Conservation (phyloP, 768 basidiomycete genomes). For the Lentinula guzmanii region DNA sequence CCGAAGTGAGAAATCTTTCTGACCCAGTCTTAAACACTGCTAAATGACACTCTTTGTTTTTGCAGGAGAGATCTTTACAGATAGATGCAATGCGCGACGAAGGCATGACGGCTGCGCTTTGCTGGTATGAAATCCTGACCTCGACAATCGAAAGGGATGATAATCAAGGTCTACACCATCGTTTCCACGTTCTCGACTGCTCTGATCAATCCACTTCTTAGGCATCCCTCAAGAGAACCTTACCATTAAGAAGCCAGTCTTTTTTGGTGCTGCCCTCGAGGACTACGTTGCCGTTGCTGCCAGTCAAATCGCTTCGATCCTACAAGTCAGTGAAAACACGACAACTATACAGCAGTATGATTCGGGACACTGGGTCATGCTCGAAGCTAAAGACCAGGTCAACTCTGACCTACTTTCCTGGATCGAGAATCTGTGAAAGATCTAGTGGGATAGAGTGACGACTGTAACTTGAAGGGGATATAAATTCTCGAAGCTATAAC, state of each 20-base stretch:
- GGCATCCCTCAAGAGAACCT: slow-evolving; percentile 21
- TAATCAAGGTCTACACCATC: neutral
- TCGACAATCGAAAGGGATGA: neutral
- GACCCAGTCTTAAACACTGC: neutral
- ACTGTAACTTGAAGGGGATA: too few relatives aligned
- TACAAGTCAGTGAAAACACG: neutral
- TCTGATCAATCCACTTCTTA: neutral
- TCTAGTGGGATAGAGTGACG: too few relatives aligned
- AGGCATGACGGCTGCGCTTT: neutral
- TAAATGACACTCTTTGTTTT: neutral
- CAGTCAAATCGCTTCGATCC: neutral
- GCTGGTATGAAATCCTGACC: neutral
- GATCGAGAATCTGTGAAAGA: neutral
- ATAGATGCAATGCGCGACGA: neutral
- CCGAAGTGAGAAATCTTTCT: neutral
- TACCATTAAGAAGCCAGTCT: slow-evolving; percentile 25
- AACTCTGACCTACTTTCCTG: neutral
- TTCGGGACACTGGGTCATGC: neutral
- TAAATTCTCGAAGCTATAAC: too few relatives aligned
- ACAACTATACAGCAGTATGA: neutral
- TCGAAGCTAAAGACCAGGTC: neutral
- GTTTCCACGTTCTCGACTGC: neutral
- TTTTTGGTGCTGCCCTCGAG: slow-evolving; percentile 23
- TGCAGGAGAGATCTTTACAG: neutral
- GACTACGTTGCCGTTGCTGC: slow-evolving; percentile 19